Conservation (phyloP, 208 protist genomes). For the Leishmania tropica region DNA sequence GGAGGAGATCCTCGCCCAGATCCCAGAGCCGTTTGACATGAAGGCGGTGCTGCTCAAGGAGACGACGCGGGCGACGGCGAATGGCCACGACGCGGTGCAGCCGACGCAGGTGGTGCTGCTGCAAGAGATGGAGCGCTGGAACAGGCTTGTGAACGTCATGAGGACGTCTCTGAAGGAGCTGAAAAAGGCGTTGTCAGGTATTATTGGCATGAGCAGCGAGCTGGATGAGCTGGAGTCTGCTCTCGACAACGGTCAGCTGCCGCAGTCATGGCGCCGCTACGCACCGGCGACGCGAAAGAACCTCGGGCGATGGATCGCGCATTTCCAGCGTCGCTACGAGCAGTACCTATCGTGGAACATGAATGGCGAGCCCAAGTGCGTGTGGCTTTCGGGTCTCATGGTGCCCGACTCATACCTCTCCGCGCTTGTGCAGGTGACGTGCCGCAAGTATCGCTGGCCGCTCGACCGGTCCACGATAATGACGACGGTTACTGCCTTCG, state of each 20-base stretch:
- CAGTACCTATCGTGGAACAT: slow-evolving; percentile 97
- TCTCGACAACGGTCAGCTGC: slow-evolving; percentile 96
- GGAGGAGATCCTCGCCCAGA: slow-evolving; percentile 88
- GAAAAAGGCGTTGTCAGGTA: slow-evolving; percentile 95
- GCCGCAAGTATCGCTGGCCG: slow-evolving; percentile 97
- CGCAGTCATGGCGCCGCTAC: slow-evolving; percentile 91
- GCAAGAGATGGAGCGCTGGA: slow-evolving; percentile 99
- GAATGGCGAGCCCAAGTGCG: slow-evolving; percentile 96
- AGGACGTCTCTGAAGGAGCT: slow-evolving; percentile 93
- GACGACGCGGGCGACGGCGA: slow-evolving; percentile 57
- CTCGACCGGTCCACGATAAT: slow-evolving; percentile 97
- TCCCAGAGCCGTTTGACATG: slow-evolving; percentile 94
- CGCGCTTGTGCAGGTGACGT: slow-evolving; percentile 98
- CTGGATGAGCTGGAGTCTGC: slow-evolving; percentile 95
- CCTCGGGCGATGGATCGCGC: slow-evolving; percentile 96
- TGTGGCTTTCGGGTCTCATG: slow-evolving; percentile 99
- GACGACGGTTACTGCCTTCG: slow-evolving; percentile 93
- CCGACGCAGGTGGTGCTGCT: slow-evolving; percentile 98
- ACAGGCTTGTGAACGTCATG: slow-evolving; percentile 93
- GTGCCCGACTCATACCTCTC: slow-evolving; percentile 98
- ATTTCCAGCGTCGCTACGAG: slow-evolving; percentile 93
- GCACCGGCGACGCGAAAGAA: slow-evolving; percentile 96
- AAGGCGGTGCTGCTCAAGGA: slow-evolving; percentile 78
- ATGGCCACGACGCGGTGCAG: slow-evolving; percentile 67
- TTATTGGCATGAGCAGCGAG: slow-evolving; percentile 98